Percentiles rank a stretch among this genome's conserved stretches.
phyloP scores from a whole-genome alignment of 805 yeast species.

The Kodamaea hsintzibuensis region DNA sequence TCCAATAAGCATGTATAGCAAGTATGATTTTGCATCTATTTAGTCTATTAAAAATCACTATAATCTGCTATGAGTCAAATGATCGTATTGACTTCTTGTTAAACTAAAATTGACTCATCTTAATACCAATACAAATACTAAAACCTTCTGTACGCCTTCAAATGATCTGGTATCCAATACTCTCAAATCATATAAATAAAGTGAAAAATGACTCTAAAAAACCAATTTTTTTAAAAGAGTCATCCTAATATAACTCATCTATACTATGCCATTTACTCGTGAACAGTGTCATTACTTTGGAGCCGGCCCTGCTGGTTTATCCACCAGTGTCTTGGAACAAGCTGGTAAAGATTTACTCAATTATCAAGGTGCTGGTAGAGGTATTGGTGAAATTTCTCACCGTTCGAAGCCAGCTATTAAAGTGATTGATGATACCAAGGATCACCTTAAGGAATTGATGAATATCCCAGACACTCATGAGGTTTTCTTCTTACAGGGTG shows the following conservation, averaged over 20 bases:
- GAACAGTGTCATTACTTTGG: conserved; percentile 85
- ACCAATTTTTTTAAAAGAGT: conserved; percentile 1
- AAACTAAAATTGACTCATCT: too few relatives aligned
- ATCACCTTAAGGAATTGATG: conserved; percentile 61
- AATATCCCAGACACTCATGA: conserved; percentile 89
- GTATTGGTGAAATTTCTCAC: conserved; percentile 95
- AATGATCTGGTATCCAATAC: too few relatives aligned
- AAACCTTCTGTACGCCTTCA: too few relatives aligned
- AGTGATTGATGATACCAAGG: conserved; percentile 77
- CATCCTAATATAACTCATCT: neutral
- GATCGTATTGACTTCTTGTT: too few relatives aligned
- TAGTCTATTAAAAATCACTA: too few relatives aligned
- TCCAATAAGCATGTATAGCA: too few relatives aligned
- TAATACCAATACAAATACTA: too few relatives aligned
- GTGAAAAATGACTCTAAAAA: neutral
- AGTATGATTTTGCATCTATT: too few relatives aligned
- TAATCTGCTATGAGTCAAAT: too few relatives aligned
- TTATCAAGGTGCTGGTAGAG: conserved; percentile 71
- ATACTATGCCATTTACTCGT: conserved; percentile 47
- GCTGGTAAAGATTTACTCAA: conserved; percentile 83
- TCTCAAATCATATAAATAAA: neutral
- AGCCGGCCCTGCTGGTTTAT: conserved; percentile 97
- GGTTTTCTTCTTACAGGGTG: conserved; percentile 94
- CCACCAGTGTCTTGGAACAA: conserved; percentile 78
- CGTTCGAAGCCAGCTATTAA: conserved; percentile 81